These are phyloP conservation scores for Kazachstania sp. DNA, from an alignment of 1,139 yeast species.

Conservation along the genomic window DNA sequence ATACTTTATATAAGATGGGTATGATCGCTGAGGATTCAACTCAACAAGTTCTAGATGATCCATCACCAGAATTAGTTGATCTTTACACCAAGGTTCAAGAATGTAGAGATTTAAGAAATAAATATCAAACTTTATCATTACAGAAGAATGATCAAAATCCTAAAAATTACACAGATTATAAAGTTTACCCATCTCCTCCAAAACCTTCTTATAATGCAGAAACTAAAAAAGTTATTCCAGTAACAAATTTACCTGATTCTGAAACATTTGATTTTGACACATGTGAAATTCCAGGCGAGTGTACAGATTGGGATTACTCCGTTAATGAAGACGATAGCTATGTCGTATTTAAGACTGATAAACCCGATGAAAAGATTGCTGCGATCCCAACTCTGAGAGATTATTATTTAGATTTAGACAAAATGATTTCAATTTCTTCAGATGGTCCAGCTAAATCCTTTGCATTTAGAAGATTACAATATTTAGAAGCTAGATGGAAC, in stretches of 20 bases:
- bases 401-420: conserved; percentile 74
- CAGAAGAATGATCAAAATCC: conserved; percentile 79
- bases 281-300: conserved; percentile 58
- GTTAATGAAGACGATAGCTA: conserved; percentile 59
- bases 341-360: conserved; percentile 43
- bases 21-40: conserved; percentile 56
- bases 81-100: conserved; percentile 62
- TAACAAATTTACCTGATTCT: conserved; percentile 35
- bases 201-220: conserved; percentile 80
- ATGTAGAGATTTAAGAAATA: conserved; percentile 68
- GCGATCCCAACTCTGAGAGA: conserved; percentile 73
- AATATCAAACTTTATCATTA: conserved; percentile 60
- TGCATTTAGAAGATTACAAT: conserved; percentile 88
- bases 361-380: conserved; percentile 37
- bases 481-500: conserved; percentile 95
- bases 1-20: conserved; percentile 39
- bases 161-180: conserved; percentile 62
- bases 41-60: conserved; percentile 51
- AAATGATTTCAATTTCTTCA: conserved; percentile 60
- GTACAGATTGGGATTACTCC: conserved; percentile 40
- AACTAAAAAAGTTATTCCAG: conserved; percentile 43
- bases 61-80: conserved; percentile 60
- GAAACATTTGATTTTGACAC: conserved; percentile 53
- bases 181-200: conserved; percentile 88
- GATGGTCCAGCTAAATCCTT: conserved; percentile 98